Percentiles rank a stretch among this genome's conserved stretches.
Evolutionary conservation across 768 basidiomycete species (phyloP).

Genomic region (Lactifluus piperatus): DNA sequence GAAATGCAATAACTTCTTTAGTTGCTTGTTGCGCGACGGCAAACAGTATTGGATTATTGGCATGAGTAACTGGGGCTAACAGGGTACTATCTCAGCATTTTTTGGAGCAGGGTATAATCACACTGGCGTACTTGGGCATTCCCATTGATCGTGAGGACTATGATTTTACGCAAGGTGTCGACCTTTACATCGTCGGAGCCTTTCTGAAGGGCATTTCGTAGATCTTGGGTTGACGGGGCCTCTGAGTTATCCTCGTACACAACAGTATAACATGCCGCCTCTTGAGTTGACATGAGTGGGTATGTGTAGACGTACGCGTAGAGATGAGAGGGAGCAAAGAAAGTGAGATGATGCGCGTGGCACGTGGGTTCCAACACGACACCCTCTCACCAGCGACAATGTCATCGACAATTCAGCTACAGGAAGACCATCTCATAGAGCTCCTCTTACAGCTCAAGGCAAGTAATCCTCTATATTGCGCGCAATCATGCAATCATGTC

Average conservation of each 20-base stretch:
- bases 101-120: not conserved
- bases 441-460: constrained; percentile 70
- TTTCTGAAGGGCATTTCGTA: constrained; percentile 81
- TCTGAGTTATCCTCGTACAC: constrained; percentile 67
- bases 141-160: constrained; percentile 90
- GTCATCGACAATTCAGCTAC: constrained; percentile 41
- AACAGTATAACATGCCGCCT: constrained; percentile 69
- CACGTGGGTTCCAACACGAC: not conserved
- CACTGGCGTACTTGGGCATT: constrained; percentile 65
- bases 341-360: not conserved
- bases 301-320: not conserved
- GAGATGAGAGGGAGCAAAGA: not conserved
- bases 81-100: not conserved
- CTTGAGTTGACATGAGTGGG: constrained; percentile 33
- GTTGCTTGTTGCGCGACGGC: constrained; percentile 89
- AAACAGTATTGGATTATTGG: constrained; percentile 97
- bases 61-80: constrained; percentile 88
- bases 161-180: constrained; percentile 91
- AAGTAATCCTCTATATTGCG: not conserved
- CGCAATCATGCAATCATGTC: not conserved
- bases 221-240: constrained; percentile 71
- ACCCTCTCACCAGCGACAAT: constrained; percentile 28
- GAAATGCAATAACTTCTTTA: constrained; percentile 95
- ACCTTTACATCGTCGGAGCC: constrained; percentile 95
- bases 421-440: constrained; percentile 62